Base-by-base conservation (phyloP, 139 green algal species). In the Coccomyxa sp. region DNA sequence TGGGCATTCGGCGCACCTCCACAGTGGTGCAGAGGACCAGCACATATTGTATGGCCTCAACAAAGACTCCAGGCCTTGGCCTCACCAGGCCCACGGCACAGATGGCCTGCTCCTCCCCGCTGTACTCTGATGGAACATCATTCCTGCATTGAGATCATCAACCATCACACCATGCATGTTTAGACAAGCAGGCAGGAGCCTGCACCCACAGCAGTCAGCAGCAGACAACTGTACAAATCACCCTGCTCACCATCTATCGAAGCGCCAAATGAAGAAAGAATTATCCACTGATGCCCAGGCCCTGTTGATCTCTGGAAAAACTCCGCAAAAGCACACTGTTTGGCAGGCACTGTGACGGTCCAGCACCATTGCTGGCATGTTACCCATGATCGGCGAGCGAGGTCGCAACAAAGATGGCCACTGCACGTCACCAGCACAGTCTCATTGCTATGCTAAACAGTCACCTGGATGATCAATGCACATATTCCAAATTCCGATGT, bases 211-310 rank as follows among this genome's bases (percentile, higher is more conserved):
- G 18, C 18, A 21, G 21, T 71, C 63, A 71, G 18, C 18, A 71
- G 63, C 18, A 21, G 21, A 28, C 4, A 21, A 71, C 1, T 21
- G 21, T 71, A 25, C 63, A 71, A 10, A 45, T 25, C 1, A 3
- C 25, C 21, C 14, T 18, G 21, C 77, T 45, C 82, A 94, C 91
- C 89, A 95, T 21, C 85, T 86, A 85, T 98, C 94, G 71, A 95
- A 94, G 28, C 93, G 91, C 96, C 96, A 98, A 12, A 98, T 85
- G 86, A 96, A 98, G 4, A 98, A 87, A 0, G 90, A 91, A 88
- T 96, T 96, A 88, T 98, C 95, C 0, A 98, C 92, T 18, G 92
- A 95, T 0, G 95, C 95, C 96, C 96, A 99, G 14, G 95, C 96
- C 13, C 91, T 89, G 12, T 89, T 76, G 81, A 98, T 95, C 13